These are phyloP conservation scores for Jatropha curcas DNA, from an alignment of 345 rosid species.

Conservation along the genomic window DNA sequence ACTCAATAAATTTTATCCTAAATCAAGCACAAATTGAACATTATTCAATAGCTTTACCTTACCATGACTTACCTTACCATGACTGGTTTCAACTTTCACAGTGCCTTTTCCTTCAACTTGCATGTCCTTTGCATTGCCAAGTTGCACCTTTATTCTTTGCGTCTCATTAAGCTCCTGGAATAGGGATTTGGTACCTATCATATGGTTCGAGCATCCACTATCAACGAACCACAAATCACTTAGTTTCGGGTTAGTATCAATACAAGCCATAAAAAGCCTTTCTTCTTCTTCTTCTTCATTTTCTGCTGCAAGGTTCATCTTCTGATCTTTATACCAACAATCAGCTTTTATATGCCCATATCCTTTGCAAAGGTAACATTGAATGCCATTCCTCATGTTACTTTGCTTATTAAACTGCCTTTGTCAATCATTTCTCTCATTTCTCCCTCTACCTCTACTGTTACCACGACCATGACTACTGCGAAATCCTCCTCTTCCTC, in stretches of 20 bases:
- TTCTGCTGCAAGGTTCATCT: too few relatives aligned
- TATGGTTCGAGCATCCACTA: constrained; percentile 10
- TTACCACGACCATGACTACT: too few relatives aligned
- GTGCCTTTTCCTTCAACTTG: constrained; percentile 4
- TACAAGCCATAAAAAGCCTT: too few relatives aligned
- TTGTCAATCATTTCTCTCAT: not conserved
- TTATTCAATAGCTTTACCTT: not conserved
- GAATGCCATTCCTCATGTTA: not conserved
- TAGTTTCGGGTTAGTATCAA: too few relatives aligned
- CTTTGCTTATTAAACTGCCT: not conserved
- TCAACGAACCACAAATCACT: too few relatives aligned
- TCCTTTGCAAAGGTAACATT: constrained; percentile 1
- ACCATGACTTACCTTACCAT: too few relatives aligned
- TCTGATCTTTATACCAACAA: too few relatives aligned
- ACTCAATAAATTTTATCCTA: not conserved
- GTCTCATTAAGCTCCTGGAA: constrained; percentile 3
- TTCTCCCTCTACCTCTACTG: not conserved
- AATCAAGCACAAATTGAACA: not conserved
- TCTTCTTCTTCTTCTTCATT: too few relatives aligned
- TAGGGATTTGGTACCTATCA: not conserved
- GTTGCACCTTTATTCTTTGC: not conserved
- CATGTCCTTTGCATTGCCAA: not conserved
- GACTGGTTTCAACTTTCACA: not conserved
- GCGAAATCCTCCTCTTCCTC: too few relatives aligned
- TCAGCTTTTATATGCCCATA: too few relatives aligned